These are phyloP conservation scores for Chamaenerion angustifolium DNA, from an alignment of 345 rosid genomes.

Conservation along the genomic window DNA sequence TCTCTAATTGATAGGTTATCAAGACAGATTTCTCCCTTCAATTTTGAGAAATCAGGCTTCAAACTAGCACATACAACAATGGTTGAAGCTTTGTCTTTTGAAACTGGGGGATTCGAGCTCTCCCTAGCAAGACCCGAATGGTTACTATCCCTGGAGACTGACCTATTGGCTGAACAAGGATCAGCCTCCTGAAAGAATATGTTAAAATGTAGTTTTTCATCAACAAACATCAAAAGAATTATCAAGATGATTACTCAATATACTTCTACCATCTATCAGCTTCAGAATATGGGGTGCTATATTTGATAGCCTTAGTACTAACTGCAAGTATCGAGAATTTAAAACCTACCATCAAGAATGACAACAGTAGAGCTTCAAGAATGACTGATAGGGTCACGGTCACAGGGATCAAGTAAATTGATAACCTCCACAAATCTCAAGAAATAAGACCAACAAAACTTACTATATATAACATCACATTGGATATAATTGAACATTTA, in stretches of 20 bases:
- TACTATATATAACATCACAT: too few relatives aligned
- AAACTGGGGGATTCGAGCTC: slow-evolving; percentile 23
- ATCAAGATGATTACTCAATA: slow-evolving; percentile 27
- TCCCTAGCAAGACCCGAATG: slow-evolving; percentile 28
- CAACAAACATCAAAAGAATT: slow-evolving; percentile 21
- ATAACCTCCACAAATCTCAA: too few relatives aligned
- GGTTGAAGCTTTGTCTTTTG: slow-evolving; percentile 21
- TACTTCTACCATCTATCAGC: slow-evolving; percentile 28
- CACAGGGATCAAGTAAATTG: too few relatives aligned
- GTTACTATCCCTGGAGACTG: slow-evolving; percentile 20
- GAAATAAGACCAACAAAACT: too few relatives aligned
- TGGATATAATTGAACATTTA: too few relatives aligned
- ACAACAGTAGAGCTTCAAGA: too few relatives aligned
- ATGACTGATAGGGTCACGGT: too few relatives aligned
- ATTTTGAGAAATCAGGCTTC: slow-evolving; percentile 44
- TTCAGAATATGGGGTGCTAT: too few relatives aligned
- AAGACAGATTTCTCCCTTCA: slow-evolving; percentile 52
- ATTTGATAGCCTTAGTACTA: too few relatives aligned
- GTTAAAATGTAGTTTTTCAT: slow-evolving; percentile 33
- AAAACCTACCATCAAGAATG: too few relatives aligned
- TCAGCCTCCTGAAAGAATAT: slow-evolving; percentile 43
- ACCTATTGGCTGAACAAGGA: slow-evolving; percentile 17
- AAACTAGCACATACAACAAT: slow-evolving; percentile 18
- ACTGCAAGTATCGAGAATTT: too few relatives aligned
- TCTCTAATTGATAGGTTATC: slow-evolving; percentile 64